A percentile compares a stretch with the other conserved stretches of the same genome.
Evolutionary conservation across 192 early-diverging fungal genomes (phyloP).

Genomic region (Coemansia sp.): DNA sequence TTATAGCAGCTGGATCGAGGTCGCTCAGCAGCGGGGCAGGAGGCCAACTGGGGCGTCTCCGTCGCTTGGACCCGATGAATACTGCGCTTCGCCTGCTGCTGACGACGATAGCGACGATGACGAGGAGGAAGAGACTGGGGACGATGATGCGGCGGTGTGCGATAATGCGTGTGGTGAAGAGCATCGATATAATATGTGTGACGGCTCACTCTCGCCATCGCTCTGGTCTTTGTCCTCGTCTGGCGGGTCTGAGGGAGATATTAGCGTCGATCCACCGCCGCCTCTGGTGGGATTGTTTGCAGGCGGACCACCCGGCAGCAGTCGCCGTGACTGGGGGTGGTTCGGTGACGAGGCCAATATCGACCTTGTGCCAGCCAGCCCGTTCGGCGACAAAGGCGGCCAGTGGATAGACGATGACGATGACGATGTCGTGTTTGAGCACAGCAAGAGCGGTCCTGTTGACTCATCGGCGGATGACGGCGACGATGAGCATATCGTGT

Average conservation of each 20-base stretch:
- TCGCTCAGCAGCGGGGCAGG: constrained; percentile 39
- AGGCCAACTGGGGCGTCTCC: constrained; percentile 2
- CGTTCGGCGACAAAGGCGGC: constrained; percentile 26
- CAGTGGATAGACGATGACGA: constrained; percentile 3
- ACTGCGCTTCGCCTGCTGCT: constrained; percentile 12
- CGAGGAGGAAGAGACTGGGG: not conserved
- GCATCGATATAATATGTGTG: not conserved
- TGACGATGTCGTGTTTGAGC: constrained; percentile 38
- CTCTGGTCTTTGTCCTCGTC: not conserved
- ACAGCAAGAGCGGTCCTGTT: not conserved
- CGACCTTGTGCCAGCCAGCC: constrained; percentile 2
- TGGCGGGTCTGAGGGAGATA: not conserved
- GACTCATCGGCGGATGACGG: not conserved
- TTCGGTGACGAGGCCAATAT: constrained; percentile 28
- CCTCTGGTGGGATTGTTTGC: not conserved
- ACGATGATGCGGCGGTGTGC: not conserved
- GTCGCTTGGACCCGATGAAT: not conserved
- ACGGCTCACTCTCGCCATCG: not conserved
- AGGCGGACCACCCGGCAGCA: not conserved
- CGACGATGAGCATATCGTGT: not conserved
- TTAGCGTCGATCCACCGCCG: not conserved
- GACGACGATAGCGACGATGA: not conserved
- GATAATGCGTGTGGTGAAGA: not conserved
- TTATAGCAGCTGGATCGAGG: constrained; percentile 91
- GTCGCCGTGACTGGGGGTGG: not conserved